Evolutionary conservation across 2,329 filamentous ascomycete species (phyloP), one percentile per base, ranked within the genome.

Genomic region (Penicillium digitatum): DNA sequence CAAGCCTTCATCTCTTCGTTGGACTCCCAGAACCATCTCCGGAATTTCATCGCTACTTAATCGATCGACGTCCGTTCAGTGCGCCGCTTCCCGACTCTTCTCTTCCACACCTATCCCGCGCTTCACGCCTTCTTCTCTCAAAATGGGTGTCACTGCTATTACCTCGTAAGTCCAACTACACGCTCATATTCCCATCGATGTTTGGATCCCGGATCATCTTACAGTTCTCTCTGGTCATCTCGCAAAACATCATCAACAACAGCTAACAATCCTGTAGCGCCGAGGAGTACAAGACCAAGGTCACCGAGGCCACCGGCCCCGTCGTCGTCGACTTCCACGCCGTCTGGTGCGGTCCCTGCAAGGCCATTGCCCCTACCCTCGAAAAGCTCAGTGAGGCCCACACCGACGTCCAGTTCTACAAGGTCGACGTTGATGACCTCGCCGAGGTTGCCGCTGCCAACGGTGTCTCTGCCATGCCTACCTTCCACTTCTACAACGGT

Each of bases 271-370:
- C 22, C 45, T 16, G 12, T 52, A 89, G 85, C 62, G 82, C 80
- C 69, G 69, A 76, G 24, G 82, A 85, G 29, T 91, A 84, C 73
- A 72, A 82, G 52, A 67, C 73, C 31, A 81, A 81, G 54, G 71
- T 77, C 52, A 68, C 77, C 48, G 65, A 79, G 52, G 49, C 64
- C 60, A 75, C 84, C 68, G 80, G 80, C 50, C 74, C 88, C 61
- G 58, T 95, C 65, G 78, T 96, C 58, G 78, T 97, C 68, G 93
- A 97, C 79, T 91, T 85, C 79, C 91, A 88, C 75, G 92, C 92
- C 54, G 85, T 80, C 60, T 96, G 92, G 92, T 97, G 93, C 80
- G 91, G 90, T 57, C 93, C 93, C 57, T 97, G 93, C 87, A 96
- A 92, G 81, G 82, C 86, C 67, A 94, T 96, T 68, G 84, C 90